Evolutionary conservation across 1,284 basidiomycete species (phyloP).

Genomic region (Irpex lacteus): DNA sequence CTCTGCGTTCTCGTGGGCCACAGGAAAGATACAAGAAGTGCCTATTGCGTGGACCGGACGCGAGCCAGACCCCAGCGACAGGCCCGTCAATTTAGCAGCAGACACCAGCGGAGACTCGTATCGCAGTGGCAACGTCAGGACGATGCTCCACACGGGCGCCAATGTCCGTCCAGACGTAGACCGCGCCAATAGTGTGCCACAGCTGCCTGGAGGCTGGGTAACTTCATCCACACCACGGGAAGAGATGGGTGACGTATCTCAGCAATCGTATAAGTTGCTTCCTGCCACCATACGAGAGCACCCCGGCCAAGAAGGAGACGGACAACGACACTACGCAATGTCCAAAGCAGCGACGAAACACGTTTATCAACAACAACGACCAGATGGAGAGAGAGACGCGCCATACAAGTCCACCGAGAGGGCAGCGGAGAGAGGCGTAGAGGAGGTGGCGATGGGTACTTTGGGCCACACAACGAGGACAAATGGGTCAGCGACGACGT

Average conservation of each 20-base stretch:
- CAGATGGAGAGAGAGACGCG: background rate
- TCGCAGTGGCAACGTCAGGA: constrained; percentile 1
- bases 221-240: constrained; percentile 20
- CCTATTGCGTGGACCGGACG: constrained; percentile 33
- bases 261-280: constrained; percentile 16
- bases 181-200: constrained; percentile 7
- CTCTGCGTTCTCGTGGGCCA: constrained; percentile 32
- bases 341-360: background rate
- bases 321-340: constrained; percentile 1
- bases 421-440: background rate
- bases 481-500: background rate
- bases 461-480: background rate
- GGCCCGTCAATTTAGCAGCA: background rate
- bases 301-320: constrained; percentile 25
- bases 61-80: constrained; percentile 19
- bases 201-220: constrained; percentile 20
- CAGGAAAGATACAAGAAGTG: constrained; percentile 28
- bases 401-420: background rate
- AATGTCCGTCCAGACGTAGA: constrained; percentile 3
- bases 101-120: constrained; percentile 1
- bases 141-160: constrained; percentile 11
- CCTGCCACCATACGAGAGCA: constrained; percentile 27
- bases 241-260: constrained; percentile 28
- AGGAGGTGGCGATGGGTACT: constrained; percentile 1
- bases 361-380: background rate